Percentiles rank a stretch among this genome's conserved stretches.
phyloP scores from a whole-genome alignment of 371 early-diverging fungal species.

The Rhizopus microsporus region DNA sequence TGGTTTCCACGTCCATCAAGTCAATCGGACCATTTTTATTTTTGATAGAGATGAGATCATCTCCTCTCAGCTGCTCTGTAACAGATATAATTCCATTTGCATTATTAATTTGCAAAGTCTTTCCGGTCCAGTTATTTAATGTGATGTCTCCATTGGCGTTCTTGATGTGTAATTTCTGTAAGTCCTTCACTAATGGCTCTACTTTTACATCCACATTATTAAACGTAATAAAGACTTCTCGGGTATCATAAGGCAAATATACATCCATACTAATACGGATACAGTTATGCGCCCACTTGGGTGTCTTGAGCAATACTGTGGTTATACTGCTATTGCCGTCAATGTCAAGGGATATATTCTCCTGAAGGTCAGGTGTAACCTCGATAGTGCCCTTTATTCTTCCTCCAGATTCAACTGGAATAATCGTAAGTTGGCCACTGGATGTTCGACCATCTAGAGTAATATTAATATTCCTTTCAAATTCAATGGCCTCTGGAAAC shows the following conservation, averaged over 20 bases:
- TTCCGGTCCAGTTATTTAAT: conserved; percentile 13
- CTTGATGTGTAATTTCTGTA: conserved; percentile 1
- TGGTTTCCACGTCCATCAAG: conserved; percentile 6
- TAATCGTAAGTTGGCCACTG: conserved; percentile 5
- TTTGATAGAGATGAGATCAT: conserved; percentile 6
- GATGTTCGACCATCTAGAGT: conserved; percentile 11
- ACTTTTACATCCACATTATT: conserved; percentile 16
- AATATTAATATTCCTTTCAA: conserved; percentile 12
- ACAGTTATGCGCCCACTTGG: conserved; percentile 11
- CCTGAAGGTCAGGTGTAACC: conserved; percentile 1
- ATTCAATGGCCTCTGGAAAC: conserved; percentile 13
- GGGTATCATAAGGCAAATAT: conserved; percentile 14
- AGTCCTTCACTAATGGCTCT: conserved; percentile 15
- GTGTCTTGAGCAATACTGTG: conserved; percentile 3
- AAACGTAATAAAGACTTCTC: neutral
- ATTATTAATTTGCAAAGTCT: conserved; percentile 2
- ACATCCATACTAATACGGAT: conserved; percentile 16
- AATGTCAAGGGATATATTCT: conserved; percentile 9
- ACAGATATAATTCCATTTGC: conserved; percentile 8
- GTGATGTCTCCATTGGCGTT: conserved; percentile 13
- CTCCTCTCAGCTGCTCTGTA: neutral
- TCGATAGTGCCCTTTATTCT: conserved; percentile 1
- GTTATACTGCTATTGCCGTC: conserved; percentile 6
- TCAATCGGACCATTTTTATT: conserved; percentile 9
- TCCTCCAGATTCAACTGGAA: conserved; percentile 12